These are phyloP conservation scores for Kodamaea jinghongensis DNA, from an alignment of 805 yeast genomes.

Conservation along the genomic window DNA sequence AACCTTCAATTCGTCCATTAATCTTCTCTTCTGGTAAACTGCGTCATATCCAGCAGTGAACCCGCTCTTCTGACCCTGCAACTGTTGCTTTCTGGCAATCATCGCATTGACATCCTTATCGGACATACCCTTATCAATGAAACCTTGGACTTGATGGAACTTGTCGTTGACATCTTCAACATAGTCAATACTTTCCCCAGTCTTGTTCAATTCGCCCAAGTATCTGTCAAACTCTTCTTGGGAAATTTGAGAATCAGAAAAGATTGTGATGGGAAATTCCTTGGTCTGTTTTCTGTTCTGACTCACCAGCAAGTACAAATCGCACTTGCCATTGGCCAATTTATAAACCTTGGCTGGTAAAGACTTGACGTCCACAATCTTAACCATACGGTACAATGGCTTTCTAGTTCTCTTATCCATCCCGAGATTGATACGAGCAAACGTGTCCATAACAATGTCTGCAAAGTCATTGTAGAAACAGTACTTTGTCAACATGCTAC, in stretches of 20 bases:
- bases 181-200: constrained; percentile 58
- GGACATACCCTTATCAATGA: constrained; percentile 66
- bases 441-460: constrained; percentile 66
- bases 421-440: constrained; percentile 82
- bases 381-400: constrained; percentile 79
- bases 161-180: constrained; percentile 63
- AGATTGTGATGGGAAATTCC: constrained; percentile 70
- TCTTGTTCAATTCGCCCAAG: constrained; percentile 55
- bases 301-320: constrained; percentile 64
- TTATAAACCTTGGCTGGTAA: constrained; percentile 41
- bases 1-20: constrained; percentile 70
- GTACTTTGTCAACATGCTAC: constrained; percentile 69
- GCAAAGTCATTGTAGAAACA: constrained; percentile 82
- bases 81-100: constrained; percentile 67
- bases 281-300: constrained; percentile 75
- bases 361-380: constrained; percentile 61
- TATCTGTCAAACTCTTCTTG: constrained; percentile 74
- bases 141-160: constrained; percentile 55
- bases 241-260: constrained; percentile 75
- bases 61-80: constrained; percentile 28
- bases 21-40: constrained; percentile 67
- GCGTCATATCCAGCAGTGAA: constrained; percentile 49
- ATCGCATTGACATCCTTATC: constrained; percentile 74
- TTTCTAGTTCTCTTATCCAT: constrained; percentile 56
- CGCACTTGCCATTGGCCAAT: constrained; percentile 43